Base-by-base conservation (phyloP, 2,329 filamentous ascomycete species). In the Pseudogymnoascus sp. region DNA sequence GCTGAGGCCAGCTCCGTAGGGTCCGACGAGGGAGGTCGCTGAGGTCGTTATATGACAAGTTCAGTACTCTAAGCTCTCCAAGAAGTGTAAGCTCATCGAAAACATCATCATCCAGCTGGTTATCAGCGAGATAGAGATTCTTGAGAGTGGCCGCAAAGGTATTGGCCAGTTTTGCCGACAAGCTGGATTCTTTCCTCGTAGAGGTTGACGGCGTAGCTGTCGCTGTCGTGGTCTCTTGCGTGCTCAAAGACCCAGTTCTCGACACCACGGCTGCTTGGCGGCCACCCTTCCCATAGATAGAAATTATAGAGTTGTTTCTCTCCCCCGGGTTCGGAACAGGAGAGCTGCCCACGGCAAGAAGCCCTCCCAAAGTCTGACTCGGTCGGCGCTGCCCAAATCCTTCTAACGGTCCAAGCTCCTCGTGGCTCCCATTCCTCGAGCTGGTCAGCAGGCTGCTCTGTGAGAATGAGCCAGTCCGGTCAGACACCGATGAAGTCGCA, bases 21-120 rank as follows among this genome's bases (percentile, higher is more conserved):
- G 92, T 90, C 62, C 92, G 84, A 65, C 92, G 88, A 2, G 94
- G 94, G 75, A 99, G 88, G 69, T 99, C 94, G 64, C 90, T 92
- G 55, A 99, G 83, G 66, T 92, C 88, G 69, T 99, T 99, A 77
- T 97, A 97, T 0, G 93, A 96, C 33, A 99, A 76, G 69, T 99
- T 99, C 63, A 99, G 82, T 23, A 96, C 84, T 22, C 93, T 87
- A 60, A 99, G 77, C 74, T 97, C 94, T 2, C 86, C 82, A 3
- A 97, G 82, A 2, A 93, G 79, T 0, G 86, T 90, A 49, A 99
- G 81, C 73, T 97, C 90, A 67, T 97, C 92, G 72, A 97, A 97
- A 0, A 96, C 89, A 69, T 97, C 93, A 69, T 97, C 94, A 62
- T 94, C 90, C 23, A 99, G 82, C 64, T 92, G 86, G 72, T 99